Base-by-base conservation (phyloP, 164 flowering plant genomes). In the Macadamia integrifolia region DNA sequence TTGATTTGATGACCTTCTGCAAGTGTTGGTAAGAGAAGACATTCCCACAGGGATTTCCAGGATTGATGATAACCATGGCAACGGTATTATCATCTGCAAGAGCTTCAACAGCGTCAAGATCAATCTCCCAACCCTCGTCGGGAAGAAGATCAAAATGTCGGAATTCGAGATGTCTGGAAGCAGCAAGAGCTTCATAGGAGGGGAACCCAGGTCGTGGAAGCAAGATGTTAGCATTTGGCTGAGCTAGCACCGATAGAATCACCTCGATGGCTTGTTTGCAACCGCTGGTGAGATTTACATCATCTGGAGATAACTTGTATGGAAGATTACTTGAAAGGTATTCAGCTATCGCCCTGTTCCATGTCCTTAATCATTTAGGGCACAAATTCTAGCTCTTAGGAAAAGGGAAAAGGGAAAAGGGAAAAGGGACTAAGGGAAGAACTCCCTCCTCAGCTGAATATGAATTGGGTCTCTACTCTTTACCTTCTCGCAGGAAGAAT, bases 401-500 rank as follows among this genome's bases (percentile, higher is more conserved):
- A 23, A 23, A 23, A 23, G 23, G 23, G 23, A 23, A 23, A 23
- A 23, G 23, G 23, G 23, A 23, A 23, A 23, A 23, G 23, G 23
- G 23, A 23, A 23, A 23, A 23, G 23, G 23, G 23, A 23, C 23
- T 0, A 23, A 23, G 23, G 23, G 23, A 23, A 35, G 40, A 35
- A 35, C 40, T 2, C 40, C 40, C 40, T 35, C 40, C 3, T 5
- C 40, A 35, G 40, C 3, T 35, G 40, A 5, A 35, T 35, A 35
- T 35, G 40, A 35, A 35, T 35, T 35, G 40, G 5, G 40, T 35
- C 40, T 6, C 29, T 23, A 23, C 23, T 23, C 23, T 23, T 23
- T 23, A 76, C 68, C 72, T 77, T 66, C 84, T 81, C 0, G 84
- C 82, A 1, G 73, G 61, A 58, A 64, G 73, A 62, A 76, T 30